Conservation (phyloP, 169 alveolate species). For the Cryptosporidium meleagridis region DNA sequence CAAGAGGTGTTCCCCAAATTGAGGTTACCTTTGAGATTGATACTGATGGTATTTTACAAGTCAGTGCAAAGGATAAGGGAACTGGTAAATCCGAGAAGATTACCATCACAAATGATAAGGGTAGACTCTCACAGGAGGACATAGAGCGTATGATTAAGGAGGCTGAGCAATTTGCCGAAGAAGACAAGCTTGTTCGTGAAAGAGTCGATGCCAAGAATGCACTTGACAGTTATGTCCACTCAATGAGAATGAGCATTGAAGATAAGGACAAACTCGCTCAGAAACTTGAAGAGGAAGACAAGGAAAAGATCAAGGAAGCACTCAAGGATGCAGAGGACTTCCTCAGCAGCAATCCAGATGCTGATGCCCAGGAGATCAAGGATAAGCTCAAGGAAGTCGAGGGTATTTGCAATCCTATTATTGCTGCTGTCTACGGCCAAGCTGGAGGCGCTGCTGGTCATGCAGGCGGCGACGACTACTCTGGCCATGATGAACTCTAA, state of each 20-base stretch:
- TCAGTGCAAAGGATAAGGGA: slow-evolving; percentile 95
- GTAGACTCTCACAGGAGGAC: slow-evolving; percentile 93
- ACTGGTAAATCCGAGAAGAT: slow-evolving; percentile 93
- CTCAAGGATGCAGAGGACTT: slow-evolving; percentile 92
- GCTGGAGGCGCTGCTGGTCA: slow-evolving; percentile 89
- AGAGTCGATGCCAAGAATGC: slow-evolving; percentile 93
- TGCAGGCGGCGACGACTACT: slow-evolving; percentile 84
- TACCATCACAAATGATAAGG: slow-evolving; percentile 95
- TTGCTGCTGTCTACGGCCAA: slow-evolving; percentile 91
- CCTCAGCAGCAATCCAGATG: slow-evolving; percentile 91
- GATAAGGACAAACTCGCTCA: slow-evolving; percentile 92
- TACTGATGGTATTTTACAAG: slow-evolving; percentile 94
- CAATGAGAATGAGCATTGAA: slow-evolving; percentile 91
- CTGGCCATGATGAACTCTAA: slow-evolving; percentile 84
- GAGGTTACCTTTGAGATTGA: slow-evolving; percentile 97
- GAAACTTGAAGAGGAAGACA: slow-evolving; percentile 92
- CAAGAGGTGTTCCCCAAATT: slow-evolving; percentile 95
- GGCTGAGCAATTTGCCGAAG: slow-evolving; percentile 94
- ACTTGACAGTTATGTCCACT: slow-evolving; percentile 91
- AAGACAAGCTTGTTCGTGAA: slow-evolving; percentile 91
- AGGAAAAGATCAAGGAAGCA: slow-evolving; percentile 89
- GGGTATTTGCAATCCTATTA: slow-evolving; percentile 94
- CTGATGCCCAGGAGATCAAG: slow-evolving; percentile 92
- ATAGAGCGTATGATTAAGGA: slow-evolving; percentile 95
- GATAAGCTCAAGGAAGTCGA: slow-evolving; percentile 93